phyloP scores from a whole-genome alignment of 2,329 filamentous ascomycete genomes.

The Alternaria atra region DNA sequence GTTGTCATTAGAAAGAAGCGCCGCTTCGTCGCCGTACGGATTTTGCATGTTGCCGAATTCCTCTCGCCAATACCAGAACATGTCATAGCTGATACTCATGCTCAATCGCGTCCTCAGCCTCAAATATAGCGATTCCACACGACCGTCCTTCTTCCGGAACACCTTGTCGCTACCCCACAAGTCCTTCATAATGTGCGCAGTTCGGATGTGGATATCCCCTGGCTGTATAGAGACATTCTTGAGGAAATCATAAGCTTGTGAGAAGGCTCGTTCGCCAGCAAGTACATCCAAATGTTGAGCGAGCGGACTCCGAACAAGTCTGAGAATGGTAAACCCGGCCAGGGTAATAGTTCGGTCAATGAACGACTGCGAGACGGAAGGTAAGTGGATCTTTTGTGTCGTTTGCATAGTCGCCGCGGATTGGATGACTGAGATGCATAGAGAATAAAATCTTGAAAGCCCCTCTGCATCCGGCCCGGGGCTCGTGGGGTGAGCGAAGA shows the following conservation, averaged over 20 bases:
- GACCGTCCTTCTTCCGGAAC: conserved; percentile 45
- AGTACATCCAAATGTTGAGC: conserved; percentile 43
- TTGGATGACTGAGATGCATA: conserved; percentile 45
- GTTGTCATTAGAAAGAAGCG: conserved; percentile 26
- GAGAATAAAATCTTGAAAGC: conserved; percentile 42
- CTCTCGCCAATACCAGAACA: conserved; percentile 53
- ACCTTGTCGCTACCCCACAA: conserved; percentile 47
- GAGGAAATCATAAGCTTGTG: conserved; percentile 41
- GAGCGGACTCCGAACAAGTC: conserved; percentile 42
- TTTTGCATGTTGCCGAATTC: conserved; percentile 50
- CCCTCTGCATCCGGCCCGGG: conserved; percentile 40
- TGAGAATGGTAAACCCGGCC: conserved; percentile 46
- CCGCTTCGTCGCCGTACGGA: conserved; percentile 46
- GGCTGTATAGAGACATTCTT: conserved; percentile 46
- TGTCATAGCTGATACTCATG: conserved; percentile 52
- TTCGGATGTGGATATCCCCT: conserved; percentile 43
- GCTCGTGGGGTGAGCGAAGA: conserved; percentile 44
- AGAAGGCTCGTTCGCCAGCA: conserved; percentile 48
- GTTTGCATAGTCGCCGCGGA: conserved; percentile 32
- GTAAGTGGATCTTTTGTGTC: conserved; percentile 35
- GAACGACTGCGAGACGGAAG: conserved; percentile 44
- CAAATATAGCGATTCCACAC: conserved; percentile 43
- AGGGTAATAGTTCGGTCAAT: conserved; percentile 46
- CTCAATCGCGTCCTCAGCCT: conserved; percentile 45
- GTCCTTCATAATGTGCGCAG: conserved; percentile 45